phyloP scores from a whole-genome alignment of 2,329 filamentous ascomycete genomes.

The Claviceps arundinis region DNA sequence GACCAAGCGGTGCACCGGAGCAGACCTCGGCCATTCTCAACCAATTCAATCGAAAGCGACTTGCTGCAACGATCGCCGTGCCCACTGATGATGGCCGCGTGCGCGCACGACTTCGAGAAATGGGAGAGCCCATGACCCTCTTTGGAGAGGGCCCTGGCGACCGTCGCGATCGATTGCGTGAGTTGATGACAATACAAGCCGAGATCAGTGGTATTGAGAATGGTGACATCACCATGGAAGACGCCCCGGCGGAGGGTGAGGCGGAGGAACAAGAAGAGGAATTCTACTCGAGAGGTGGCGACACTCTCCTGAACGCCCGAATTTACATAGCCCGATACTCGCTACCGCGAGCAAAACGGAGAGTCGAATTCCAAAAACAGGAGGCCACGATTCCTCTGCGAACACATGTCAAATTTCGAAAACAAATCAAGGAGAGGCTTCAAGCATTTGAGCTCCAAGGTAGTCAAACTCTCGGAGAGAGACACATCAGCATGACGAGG shows the following conservation, averaged over 20 bases:
- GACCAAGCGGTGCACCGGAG: conserved; percentile 57
- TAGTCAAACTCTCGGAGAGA: conserved; percentile 81
- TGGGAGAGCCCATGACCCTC: conserved; percentile 86
- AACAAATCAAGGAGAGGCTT: conserved; percentile 72
- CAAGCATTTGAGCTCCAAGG: conserved; percentile 81
- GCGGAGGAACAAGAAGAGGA: conserved; percentile 75
- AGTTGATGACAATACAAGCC: conserved; percentile 60
- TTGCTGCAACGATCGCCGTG: conserved; percentile 78
- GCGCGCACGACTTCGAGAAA: conserved; percentile 63
- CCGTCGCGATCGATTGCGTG: conserved; percentile 72
- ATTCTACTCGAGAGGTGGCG: conserved; percentile 79
- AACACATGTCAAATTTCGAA: conserved; percentile 86
- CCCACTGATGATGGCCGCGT: conserved; percentile 89
- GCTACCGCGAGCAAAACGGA: conserved; percentile 64
- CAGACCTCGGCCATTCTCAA: conserved; percentile 74
- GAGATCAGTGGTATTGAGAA: conserved; percentile 45
- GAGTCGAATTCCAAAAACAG: conserved; percentile 62
- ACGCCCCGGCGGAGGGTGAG: conserved; percentile 45
- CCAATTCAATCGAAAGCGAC: conserved; percentile 83
- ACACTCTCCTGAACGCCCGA: conserved; percentile 61
- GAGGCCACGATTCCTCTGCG: conserved; percentile 76
- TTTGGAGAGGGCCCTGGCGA: conserved; percentile 86
- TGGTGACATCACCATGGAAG: conserved; percentile 49
- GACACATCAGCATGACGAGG: conserved; percentile 81
- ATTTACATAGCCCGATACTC: conserved; percentile 73